Evolutionary conservation across 2,329 filamentous ascomycete species (phyloP).

Genomic region (Epichloe gansuensis): DNA sequence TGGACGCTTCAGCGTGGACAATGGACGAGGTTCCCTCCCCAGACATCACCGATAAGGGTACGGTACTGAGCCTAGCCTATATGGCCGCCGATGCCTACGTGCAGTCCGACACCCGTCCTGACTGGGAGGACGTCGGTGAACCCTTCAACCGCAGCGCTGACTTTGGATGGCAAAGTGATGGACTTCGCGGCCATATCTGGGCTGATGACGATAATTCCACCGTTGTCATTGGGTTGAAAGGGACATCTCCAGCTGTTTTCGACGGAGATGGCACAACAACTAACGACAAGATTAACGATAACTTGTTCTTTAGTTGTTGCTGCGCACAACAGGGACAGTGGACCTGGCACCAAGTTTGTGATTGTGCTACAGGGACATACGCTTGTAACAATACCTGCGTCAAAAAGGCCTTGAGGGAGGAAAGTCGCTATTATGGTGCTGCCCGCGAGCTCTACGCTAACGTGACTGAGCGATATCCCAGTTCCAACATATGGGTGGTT

Average conservation of each 20-base stretch:
- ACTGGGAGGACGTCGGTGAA: conserved; percentile 73
- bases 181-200: conserved; percentile 84
- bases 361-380: conserved; percentile 79
- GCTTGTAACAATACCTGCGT: conserved; percentile 91
- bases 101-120: conserved; percentile 52
- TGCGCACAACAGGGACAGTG: conserved; percentile 87
- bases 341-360: conserved; percentile 84
- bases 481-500: conserved; percentile 75
- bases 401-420: conserved; percentile 57
- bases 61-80: conserved; percentile 69
- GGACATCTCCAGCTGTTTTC: conserved; percentile 80
- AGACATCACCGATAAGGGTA: conserved; percentile 74
- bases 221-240: conserved; percentile 85
- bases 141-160: conserved; percentile 77
- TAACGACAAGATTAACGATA: conserved; percentile 96
- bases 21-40: conserved; percentile 68
- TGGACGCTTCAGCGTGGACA: conserved; percentile 70
- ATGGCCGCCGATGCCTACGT: conserved; percentile 91
- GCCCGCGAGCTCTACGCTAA: conserved; percentile 85
- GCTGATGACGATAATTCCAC: conserved; percentile 77
- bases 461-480: conserved; percentile 76
- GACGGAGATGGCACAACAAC: conserved; percentile 95
- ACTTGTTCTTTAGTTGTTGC: conserved; percentile 95
- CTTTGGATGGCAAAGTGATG: conserved; percentile 88
- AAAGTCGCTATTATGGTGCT: conserved; percentile 86